A percentile compares a stretch with the other conserved stretches of the same genome.
Conservation (phyloP, 192 early-diverging fungal species). For the Umbelopsis sp. region DNA sequence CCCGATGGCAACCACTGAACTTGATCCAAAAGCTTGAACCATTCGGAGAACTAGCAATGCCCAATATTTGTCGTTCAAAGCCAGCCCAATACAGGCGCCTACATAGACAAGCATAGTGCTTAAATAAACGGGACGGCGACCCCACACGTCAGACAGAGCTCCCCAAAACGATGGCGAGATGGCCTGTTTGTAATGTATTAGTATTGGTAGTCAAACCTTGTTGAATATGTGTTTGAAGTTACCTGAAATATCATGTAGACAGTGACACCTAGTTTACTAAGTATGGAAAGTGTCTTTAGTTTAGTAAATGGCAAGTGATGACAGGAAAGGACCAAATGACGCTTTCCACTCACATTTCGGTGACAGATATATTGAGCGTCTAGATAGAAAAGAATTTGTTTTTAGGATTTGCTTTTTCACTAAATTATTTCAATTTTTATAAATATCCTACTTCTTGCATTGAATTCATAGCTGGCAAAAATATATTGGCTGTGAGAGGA, state of each 20-base stretch:
- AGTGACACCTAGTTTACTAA: conserved; percentile 21
- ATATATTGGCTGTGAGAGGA: conserved; percentile 26
- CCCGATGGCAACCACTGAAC: conserved; percentile 38
- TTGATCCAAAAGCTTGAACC: conserved; percentile 37
- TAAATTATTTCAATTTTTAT: not conserved
- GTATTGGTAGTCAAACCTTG: not conserved
- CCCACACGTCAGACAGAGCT: conserved; percentile 27
- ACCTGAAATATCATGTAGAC: conserved; percentile 39
- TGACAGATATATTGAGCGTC: not conserved
- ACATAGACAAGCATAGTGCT: conserved; percentile 36
- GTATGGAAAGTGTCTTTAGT: not conserved
- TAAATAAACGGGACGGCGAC: conserved; percentile 40
- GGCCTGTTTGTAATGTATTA: conserved; percentile 7
- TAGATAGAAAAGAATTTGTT: not conserved
- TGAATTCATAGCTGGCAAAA: conserved; percentile 28
- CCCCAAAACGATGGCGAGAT: conserved; percentile 41
- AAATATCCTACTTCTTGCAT: conserved; percentile 18
- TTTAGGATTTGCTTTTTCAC: too few species aligned
- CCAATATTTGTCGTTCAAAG: conserved; percentile 20
- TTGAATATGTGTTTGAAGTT: not conserved
- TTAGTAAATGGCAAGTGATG: not conserved
- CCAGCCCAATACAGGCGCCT: conserved; percentile 30
- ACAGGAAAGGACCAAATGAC: not conserved
- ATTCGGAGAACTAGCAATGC: conserved; percentile 32
- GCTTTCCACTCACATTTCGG: not conserved